Base-by-base conservation (phyloP, 75 land plant genomes). In the Ceratopteris richardii region DNA sequence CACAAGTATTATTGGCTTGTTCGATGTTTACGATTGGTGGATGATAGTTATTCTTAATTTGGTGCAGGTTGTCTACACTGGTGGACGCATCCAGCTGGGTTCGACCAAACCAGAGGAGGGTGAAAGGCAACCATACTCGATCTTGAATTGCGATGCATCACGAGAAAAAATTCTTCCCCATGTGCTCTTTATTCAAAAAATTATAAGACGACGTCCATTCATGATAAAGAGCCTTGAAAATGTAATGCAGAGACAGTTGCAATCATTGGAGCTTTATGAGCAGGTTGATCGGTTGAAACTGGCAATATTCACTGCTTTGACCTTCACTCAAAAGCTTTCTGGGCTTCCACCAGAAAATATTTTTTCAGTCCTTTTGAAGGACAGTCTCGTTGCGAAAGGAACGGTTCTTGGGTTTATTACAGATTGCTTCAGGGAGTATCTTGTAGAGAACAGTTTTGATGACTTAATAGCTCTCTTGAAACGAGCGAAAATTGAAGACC, bases 221-320 rank as follows among this genome's bases (percentile, higher is more conserved):
- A 75, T 91, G 57, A 91, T 91, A 64, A 91, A 91, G 71, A 85
- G 77, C 64, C 95, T 91, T 64, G 97, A 91, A 73, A 91, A 91
- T 91, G 97, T 91, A 51, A 82, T 78, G 80, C 94, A 76, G 67
- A 69, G 78, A 69, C 94, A 84, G 66, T 64, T 91, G 20, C 97
- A 91, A 75, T 88, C 95, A 6, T 60, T 91, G 89, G 97, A 91
- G 60, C 82, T 88, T 13, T 91, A 81, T 66, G 95, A 80, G 65
- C 82, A 89, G 27, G 80, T 80, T 68, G 97, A 91, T 43, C 80
- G 86, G 61, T 79, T 89, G 75, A 91, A 84, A 68, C 72, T 91
- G 44, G 95, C 97, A 17, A 82, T 91, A 51, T 91, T 88, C 73
- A 88, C 95, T 31, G 86, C 97, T 20, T 86, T 91, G 44, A 75